Percentiles rank a stretch among this genome's conserved stretches.
Evolutionary conservation across 1,284 basidiomycete genomes (phyloP).

Genomic region (Retiboletus fuscus): DNA sequence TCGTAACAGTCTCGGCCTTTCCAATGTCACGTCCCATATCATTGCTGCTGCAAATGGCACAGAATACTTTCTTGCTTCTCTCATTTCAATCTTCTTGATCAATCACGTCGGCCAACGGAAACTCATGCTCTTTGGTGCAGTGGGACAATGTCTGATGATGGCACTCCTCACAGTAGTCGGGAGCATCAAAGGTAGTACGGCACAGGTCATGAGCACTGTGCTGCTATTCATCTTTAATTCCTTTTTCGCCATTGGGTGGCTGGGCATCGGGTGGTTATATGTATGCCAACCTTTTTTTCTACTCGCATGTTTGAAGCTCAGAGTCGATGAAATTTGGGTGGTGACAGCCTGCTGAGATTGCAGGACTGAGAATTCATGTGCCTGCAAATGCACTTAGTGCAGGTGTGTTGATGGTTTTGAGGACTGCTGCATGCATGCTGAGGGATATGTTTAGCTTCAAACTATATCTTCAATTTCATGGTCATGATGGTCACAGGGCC

Average conservation of each 20-base stretch:
- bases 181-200: constrained; percentile 45
- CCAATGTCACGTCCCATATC: constrained; percentile 70
- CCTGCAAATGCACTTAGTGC: constrained; percentile 75
- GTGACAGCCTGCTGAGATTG: constrained; percentile 71
- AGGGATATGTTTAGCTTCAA: constrained; percentile 57
- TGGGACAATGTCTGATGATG: constrained; percentile 53
- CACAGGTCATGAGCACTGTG: constrained; percentile 63
- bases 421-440: neutral
- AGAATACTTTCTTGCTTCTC: constrained; percentile 55
- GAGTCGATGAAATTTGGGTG: neutral
- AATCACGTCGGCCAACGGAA: constrained; percentile 53
- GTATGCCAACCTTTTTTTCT: constrained; percentile 51
- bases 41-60: constrained; percentile 78
- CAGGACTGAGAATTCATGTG: constrained; percentile 69
- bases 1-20: constrained; percentile 71
- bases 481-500: constrained; percentile 78
- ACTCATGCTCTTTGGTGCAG: constrained; percentile 52
- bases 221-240: constrained; percentile 50
- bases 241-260: constrained; percentile 49
- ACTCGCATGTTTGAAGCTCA: neutral
- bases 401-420: constrained; percentile 42
- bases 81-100: constrained; percentile 49
- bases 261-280: constrained; percentile 76
- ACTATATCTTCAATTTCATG: constrained; percentile 76
- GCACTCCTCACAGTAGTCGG: constrained; percentile 49